phyloP scores from a whole-genome alignment of 129 eudicot species.

The Cynara cardunculus region DNA sequence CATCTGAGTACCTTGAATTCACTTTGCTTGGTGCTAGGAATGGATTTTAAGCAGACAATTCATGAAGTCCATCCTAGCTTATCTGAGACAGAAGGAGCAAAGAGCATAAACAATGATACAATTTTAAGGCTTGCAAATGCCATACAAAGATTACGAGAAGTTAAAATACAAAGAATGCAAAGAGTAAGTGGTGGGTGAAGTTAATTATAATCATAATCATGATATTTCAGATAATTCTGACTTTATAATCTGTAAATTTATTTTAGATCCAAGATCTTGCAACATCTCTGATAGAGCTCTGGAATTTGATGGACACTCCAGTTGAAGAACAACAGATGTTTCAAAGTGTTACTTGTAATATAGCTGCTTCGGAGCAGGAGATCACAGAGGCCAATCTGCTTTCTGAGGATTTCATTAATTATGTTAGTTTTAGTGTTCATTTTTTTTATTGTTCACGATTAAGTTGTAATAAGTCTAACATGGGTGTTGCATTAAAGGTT shows the following conservation, averaged over 20 bases:
- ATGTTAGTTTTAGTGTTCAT: conserved; percentile 39
- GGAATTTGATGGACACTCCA: conserved; percentile 86
- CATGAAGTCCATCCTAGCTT: conserved; percentile 68
- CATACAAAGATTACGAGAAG: conserved; percentile 47
- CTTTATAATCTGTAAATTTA: conserved; percentile 8
- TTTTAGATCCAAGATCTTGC: conserved; percentile 78
- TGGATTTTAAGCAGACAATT: conserved; percentile 53
- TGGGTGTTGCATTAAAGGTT: conserved; percentile 41
- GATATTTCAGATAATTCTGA: not conserved
- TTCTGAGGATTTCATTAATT: conserved; percentile 54
- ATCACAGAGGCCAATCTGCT: conserved; percentile 62
- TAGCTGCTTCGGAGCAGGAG: conserved; percentile 78
- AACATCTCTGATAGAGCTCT: conserved; percentile 64
- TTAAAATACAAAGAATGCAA: conserved; percentile 65
- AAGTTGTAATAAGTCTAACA: not conserved
- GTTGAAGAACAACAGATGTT: conserved; percentile 72
- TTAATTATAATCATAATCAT: not conserved
- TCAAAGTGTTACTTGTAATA: conserved; percentile 66
- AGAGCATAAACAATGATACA: conserved; percentile 45
- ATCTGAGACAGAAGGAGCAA: conserved; percentile 40
- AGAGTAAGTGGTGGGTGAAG: conserved; percentile 33
- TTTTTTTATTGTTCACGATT: not conserved
- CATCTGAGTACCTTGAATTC: conserved; percentile 50
- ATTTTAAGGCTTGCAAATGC: conserved; percentile 42
- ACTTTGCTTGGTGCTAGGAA: conserved; percentile 59